Evolutionary conservation across 805 yeast genomes (phyloP).

Genomic region (Suhomyces tanzawaensis): DNA sequence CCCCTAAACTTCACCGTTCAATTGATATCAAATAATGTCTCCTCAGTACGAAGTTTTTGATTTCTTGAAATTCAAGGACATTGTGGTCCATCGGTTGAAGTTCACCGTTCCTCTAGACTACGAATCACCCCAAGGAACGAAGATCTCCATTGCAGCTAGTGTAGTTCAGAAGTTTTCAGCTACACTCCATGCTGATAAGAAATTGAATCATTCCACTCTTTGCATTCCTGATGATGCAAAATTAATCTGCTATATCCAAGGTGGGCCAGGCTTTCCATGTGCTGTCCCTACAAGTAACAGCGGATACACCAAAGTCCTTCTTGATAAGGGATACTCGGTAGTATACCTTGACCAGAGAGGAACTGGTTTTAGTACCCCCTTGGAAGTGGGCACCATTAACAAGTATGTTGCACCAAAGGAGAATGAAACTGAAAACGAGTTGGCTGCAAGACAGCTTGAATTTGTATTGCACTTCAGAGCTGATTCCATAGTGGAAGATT

Average conservation of each 20-base stretch:
- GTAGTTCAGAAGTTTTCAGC: conserved; percentile 32
- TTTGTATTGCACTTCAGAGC: conserved; percentile 50
- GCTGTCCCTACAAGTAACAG: conserved; percentile 35
- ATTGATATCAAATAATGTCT: too few species aligned
- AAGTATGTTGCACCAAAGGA: conserved; percentile 12
- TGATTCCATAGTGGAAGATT: conserved; percentile 50
- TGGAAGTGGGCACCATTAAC: conserved; percentile 34
- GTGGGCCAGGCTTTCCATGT: conserved; percentile 55
- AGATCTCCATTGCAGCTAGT: conserved; percentile 26
- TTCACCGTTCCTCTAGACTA: conserved; percentile 24
- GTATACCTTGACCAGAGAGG: conserved; percentile 58
- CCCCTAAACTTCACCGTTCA: too few species aligned
- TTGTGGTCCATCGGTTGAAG: conserved; percentile 20
- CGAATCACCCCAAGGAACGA: background rate
- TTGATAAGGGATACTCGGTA: conserved; percentile 43
- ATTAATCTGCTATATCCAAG: conserved; percentile 45
- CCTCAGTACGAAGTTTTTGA: background rate
- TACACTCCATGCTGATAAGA: conserved; percentile 13
- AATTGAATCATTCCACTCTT: background rate
- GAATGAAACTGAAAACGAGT: conserved; percentile 14
- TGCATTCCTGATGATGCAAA: conserved; percentile 31
- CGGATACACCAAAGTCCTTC: conserved; percentile 35
- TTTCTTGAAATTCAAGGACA: conserved; percentile 12
- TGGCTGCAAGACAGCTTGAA: conserved; percentile 28
- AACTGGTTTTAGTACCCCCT: conserved; percentile 53